Base-by-base conservation (phyloP, 2,329 filamentous ascomycete species). In the Sporothrix curviconia region DNA sequence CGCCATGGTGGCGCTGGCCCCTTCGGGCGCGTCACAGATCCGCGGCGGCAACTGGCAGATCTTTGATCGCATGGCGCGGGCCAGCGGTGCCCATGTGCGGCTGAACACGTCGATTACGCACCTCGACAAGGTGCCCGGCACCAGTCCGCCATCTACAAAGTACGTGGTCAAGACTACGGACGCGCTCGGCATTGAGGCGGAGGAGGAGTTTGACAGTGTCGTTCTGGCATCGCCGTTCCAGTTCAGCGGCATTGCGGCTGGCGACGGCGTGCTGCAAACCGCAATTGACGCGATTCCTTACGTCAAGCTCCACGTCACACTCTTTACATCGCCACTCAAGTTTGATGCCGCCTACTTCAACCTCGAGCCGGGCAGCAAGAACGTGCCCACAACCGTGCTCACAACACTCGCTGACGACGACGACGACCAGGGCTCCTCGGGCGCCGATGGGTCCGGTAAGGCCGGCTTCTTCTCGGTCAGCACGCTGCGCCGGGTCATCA, bases 41-140 rank as follows among this genome's bases (percentile, higher is more conserved):
- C 72, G 81, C 14, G 91, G 91, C 7, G 94, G 94, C 1, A 99
- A 97, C 70, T 97, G 92, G 91, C 85, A 83, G 65, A 96, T 99
- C 56, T 99, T 99, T 67, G 80, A 86, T n/a, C 74, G 78, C 44
- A 95, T 96, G 87, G 74, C 92, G 1, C 76, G 81, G 37, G 73
- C 76, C 0, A 86, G 89, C 1, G 73, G 78, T 3, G 84, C 88
- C 0, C 71, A 75, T 0, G 63, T 92, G 5, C 73, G 76, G 39
- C 74, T 89, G 24, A 87, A 92, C 65, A 88, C 86, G 0, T 77
- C 81, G 0, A 86, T 96, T 1, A 76, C 78, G 0, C 19, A 7
- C 36, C 47, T 63, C 1, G 12, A 37, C 3, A 9, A 17, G 7
- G 55, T 28, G 5, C 2, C 36, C 7, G 55, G 37, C 19, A 46